Conservation (phyloP, 2,329 filamentous ascomycete genomes). For the Chalara sp. region DNA sequence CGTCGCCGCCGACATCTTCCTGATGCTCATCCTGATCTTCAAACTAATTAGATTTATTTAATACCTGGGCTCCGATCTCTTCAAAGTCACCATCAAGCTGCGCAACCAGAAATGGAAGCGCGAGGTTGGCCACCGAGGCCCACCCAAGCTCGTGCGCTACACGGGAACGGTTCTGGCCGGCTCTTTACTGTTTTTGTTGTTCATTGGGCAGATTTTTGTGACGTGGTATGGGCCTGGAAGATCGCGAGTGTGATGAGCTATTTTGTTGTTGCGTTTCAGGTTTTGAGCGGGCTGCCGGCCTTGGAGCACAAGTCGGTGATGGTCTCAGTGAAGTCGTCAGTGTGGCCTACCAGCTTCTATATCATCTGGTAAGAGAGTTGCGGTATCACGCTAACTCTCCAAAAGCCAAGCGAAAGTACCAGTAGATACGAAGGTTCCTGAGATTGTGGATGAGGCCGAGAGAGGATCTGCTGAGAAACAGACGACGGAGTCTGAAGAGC, state of each 20-base stretch:
- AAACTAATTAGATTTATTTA: slow-evolving; percentile 9
- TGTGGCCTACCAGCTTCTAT: background rate
- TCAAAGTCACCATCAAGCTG: slow-evolving; percentile 12
- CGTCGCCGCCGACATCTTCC: slow-evolving; percentile 2
- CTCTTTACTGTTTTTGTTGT: slow-evolving; percentile 3
- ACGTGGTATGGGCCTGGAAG: too few species aligned
- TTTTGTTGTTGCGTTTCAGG: too few species aligned
- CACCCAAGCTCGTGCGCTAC: slow-evolving; percentile 4
- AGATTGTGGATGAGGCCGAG: background rate
- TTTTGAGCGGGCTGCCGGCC: too few species aligned
- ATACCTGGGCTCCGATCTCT: slow-evolving; percentile 5
- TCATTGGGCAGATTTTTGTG: too few species aligned
- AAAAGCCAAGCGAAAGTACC: slow-evolving; percentile 6
- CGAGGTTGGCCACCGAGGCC: background rate
- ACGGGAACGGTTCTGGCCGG: slow-evolving; percentile 7
- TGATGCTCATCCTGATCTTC: slow-evolving; percentile 9
- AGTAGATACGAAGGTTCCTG: slow-evolving; percentile 7
- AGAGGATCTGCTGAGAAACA: slow-evolving; percentile 4
- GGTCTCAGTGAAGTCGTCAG: background rate
- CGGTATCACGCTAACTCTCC: slow-evolving; percentile 33
- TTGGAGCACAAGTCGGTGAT: too few species aligned
- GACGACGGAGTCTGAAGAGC: slow-evolving; percentile 4
- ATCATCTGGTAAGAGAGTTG: slow-evolving; percentile 23
- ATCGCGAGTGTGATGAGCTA: too few species aligned
- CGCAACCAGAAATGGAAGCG: slow-evolving; percentile 4